These are phyloP conservation scores for Lactarius akahatsu DNA, from an alignment of 768 basidiomycete genomes.

Conservation along the genomic window DNA sequence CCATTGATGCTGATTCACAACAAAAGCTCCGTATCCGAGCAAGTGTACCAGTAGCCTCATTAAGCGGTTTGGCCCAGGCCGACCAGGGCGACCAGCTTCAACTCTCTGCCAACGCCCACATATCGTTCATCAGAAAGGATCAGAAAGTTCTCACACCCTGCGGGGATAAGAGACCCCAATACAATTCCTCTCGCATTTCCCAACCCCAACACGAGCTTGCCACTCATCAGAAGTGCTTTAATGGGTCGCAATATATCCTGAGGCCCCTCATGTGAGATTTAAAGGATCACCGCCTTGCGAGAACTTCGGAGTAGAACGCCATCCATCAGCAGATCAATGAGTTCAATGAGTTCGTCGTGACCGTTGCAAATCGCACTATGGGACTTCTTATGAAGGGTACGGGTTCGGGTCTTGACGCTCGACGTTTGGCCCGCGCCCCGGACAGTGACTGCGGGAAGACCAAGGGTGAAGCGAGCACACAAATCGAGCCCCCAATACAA, in stretches of 20 bases:
- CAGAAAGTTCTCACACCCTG: background rate
- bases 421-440: background rate
- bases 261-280: background rate
- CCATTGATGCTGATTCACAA: background rate
- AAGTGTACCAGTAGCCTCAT: background rate
- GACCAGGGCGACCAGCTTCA: background rate
- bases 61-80: background rate
- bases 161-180: background rate
- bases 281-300: background rate
- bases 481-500: background rate
- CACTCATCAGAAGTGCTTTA: background rate
- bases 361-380: background rate
- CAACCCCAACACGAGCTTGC: background rate
- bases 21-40: too few relatives aligned
- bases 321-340: background rate
- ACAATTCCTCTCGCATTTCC: background rate
- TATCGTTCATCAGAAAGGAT: background rate
- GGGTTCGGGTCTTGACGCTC: background rate
- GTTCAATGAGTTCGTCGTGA: background rate
- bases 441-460: background rate
- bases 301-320: background rate
- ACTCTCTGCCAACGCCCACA: background rate
- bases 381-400: background rate
- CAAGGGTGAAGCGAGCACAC: background rate
- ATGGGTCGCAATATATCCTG: background rate